Evolutionary conservation across 139 green algal species (phyloP), one percentile per base, ranked within the genome.

Genomic region (Coccomyxa sp.): DNA sequence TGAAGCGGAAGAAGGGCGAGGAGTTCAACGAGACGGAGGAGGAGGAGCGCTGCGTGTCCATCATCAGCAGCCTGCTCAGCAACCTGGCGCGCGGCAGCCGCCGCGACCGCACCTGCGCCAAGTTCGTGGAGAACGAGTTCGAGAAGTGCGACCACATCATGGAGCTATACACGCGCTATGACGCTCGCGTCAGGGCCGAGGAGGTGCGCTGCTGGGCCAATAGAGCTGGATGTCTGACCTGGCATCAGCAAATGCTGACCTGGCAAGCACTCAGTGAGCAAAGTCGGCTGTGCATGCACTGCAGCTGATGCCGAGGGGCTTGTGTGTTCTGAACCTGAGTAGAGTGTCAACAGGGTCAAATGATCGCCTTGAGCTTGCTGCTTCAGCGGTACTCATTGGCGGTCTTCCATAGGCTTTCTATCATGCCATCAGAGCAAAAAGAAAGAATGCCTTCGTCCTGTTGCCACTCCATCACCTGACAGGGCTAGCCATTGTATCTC

Each of bases 91-190:
- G 80, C 36, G 82, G 81, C 68, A 80, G 81, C 16, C 73, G 79
- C 14, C 79, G 91, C 6, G 92, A 98, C 76, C 85, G 96, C 0
- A 81, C 99, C 37, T 85, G 88, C 0, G 89, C 92, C 76, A 99
- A 99, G 84, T 99, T 99, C 90, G 93, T 97, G 55, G 96, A 99
- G 86, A 81, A 83, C 5, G 96, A 99, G 89, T 97, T 94, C 86
- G 96, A 99, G 71, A 99, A 99, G 86, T 86, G 85, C 12, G 96
- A 99, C 84, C 86, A 93, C 0, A 84, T 99, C n/a, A 87, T 99
- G 82, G 96, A 99, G 88, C 37, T 98, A 18, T 92, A 88, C 75
- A 89, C 91, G 70, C 91, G 85, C 27, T 96, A 95, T 79, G 75
- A 85, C 34, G 69, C 40, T 1, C 80, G 85, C 12, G 89, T 94